Evolutionary conservation across 2,329 filamentous ascomycete genomes (phyloP), one percentile per base, ranked within the genome.

Genomic region (Penicillium sp.): DNA sequence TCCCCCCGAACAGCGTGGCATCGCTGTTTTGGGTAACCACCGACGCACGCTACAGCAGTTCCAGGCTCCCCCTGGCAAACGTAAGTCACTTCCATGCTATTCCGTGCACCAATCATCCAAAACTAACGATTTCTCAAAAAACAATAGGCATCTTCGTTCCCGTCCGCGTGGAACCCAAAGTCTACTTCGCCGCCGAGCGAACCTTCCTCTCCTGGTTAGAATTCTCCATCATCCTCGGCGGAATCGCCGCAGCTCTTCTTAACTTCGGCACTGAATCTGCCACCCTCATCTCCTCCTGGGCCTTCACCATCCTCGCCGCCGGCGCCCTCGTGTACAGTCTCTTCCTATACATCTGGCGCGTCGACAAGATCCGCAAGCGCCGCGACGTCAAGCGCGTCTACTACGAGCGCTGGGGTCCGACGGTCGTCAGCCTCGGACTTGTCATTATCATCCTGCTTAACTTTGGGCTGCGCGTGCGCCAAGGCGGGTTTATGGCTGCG

Each of bases 161-260:
- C 13, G 85, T 97, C 48, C 83, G 93, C 43, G 90, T 98, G 31
- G 93, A 98, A 70, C 93, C 93, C 31, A 98, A 98, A 72, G 93
- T 98, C 44, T 95, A 89, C 69, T 95, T 98, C 66, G 93, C 93
- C 21, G 90, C 89, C 1, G 93, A 98, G 71, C 82, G 93, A 57
- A 98, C 93, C 1, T 98, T 96, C 72, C 78, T 98, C 50, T 87
- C 88, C 55, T 98, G 93, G 89, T 85, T 98, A 61, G 91, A 98
- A 70, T 97, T 95, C 71, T 91, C 87, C 43, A 95, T 97, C 64
- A 90, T 96, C 65, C 83, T 98, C 47, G 88, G 88, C 60, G 85
- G 86, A 26, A 91, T 95, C 60, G 88, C 89, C 12, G 84, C 86
- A 7, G 87, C 87, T 0, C 75, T 95, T 40, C 79, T 95, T 57